phyloP scores from a whole-genome alignment of 371 early-diverging fungal genomes.

The Rhizopus stolonifer region DNA sequence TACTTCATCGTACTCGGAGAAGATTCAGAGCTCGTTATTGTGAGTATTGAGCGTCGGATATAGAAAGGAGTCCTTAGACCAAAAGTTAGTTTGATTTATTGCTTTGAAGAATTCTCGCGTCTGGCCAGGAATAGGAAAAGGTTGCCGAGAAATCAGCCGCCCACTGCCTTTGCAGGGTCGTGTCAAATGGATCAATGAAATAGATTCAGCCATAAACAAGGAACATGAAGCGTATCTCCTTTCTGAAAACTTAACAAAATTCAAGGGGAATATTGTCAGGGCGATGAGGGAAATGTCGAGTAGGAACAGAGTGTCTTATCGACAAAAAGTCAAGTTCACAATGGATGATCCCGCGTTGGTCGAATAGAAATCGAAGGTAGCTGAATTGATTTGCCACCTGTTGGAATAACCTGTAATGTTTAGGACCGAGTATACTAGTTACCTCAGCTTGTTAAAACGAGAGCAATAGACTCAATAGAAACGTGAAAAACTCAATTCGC shows the following conservation, averaged over 20 bases:
- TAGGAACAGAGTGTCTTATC: conserved; percentile 19
- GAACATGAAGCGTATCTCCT: conserved; percentile 29
- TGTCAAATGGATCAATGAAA: conserved; percentile 20
- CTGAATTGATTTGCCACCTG: conserved; percentile 17
- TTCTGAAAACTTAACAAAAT: conserved; percentile 22
- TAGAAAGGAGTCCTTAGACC: conserved; percentile 24
- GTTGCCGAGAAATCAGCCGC: conserved; percentile 45
- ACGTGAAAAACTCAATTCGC: background rate
- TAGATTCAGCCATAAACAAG: conserved; percentile 26
- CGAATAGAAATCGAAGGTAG: conserved; percentile 26
- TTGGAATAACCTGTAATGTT: conserved; percentile 4
- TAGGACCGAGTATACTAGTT: background rate
- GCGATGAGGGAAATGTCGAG: conserved; percentile 26
- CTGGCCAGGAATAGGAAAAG: conserved; percentile 39
- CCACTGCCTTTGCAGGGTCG: conserved; percentile 25
- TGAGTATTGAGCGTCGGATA: conserved; percentile 6
- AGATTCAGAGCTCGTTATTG: conserved; percentile 24
- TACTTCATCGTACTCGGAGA: conserved; percentile 23
- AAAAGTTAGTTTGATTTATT: conserved; percentile 33
- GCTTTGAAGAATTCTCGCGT: conserved; percentile 34
- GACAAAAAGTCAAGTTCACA: conserved; percentile 20
- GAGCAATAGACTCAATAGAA: conserved; percentile 25
- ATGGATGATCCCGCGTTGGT: conserved; percentile 15
- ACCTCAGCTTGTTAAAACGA: background rate
- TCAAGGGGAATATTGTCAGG: conserved; percentile 20